Conservation (phyloP, 2,329 filamentous ascomycete genomes). For the Corynespora cassiicola region DNA sequence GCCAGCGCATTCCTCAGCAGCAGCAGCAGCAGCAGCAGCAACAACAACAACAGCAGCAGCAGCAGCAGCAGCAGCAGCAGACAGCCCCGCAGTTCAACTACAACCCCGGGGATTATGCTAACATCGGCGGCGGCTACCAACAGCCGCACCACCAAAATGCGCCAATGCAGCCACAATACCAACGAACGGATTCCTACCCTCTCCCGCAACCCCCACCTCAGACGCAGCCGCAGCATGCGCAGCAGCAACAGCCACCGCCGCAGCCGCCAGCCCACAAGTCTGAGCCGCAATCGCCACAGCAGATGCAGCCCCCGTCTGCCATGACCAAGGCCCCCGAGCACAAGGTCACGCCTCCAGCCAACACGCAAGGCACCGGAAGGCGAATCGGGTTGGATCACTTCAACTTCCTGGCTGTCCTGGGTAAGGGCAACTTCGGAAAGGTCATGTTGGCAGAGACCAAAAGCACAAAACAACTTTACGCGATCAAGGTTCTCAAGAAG, state of each 20-base stretch:
- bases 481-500: conserved; percentile 99
- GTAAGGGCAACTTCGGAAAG: conserved; percentile 99
- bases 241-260: conserved; percentile 43
- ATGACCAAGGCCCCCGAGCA: conserved; percentile 41
- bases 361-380: conserved; percentile 72
- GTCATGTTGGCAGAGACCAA: conserved; percentile 99
- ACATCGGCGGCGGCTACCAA: conserved; percentile 47
- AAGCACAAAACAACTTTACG: conserved; percentile 87
- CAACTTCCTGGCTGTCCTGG: conserved; percentile 97
- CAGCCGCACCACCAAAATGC: conserved; percentile 37
- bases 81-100: conserved; percentile 66
- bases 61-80: no score
- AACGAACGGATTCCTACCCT: conserved; percentile 34
- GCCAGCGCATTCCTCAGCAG: conserved; percentile 47
- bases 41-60: no score
- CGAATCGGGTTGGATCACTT: conserved; percentile 97
- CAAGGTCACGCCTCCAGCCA: conserved; percentile 74
- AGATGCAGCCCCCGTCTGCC: conserved; percentile 34
- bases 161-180: conserved; percentile 31
- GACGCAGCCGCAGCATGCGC: conserved; percentile 47
- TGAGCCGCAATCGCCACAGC: conserved; percentile 49
- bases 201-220: conserved; percentile 52
- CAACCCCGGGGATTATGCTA: conserved; percentile 78
- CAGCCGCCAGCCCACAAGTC: conserved; percentile 51
- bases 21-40: no score